Evolutionary conservation across 768 basidiomycete species (phyloP), one percentile per base, ranked within the genome.

Genomic region (Suillus clintonianus): DNA sequence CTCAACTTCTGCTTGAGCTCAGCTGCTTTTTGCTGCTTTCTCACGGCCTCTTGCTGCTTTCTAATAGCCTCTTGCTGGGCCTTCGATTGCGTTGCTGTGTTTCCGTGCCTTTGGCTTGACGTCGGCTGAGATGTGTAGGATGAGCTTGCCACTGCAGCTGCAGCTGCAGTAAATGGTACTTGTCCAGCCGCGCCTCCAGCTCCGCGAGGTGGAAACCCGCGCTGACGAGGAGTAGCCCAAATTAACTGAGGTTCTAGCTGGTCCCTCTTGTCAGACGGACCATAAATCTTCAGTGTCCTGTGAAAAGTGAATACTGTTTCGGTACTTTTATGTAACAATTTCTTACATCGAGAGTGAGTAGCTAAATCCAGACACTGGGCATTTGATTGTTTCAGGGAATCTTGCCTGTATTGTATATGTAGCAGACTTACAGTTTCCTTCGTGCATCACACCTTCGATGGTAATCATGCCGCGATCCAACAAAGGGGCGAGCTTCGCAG

Each of bases 281-380:
- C 94, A 72, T 88, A 95, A 11, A 95, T 88, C 55, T 86, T 86
- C 56, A 94, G 73, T 0, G 85, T 85, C 73, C 90, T 93, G 15
- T 64, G 41, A 39, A 34, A 50, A 58, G 43, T 27, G 5, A 24
- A 43, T 67, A 45, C 37, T 4, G 34, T 53, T 32, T 6, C 34
- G 6, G 3, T 24, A 59, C 48, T 32, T 37, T 17, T 6, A 61
- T 19, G 22, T 27, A 22, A 11, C 27, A 56, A 17, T 15, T 7
- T 66, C 84, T 65, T 76, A 91, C 91, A 93, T 85, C 14, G 84
- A 82, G 34, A 93, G 75, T 0, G 81, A 83, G 69, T 87, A 92
- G 5, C 68, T 69, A 47, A 75, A 79, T 4, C 83, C 80, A n/a
- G 69, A 74, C 63, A 85, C 81, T 83, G 48, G 15, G 43, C 63